A percentile compares a stretch with the other conserved stretches of the same genome.
phyloP scores from a whole-genome alignment of 352 stramenopile genomes.

The Globisporangium carolinianum region DNA sequence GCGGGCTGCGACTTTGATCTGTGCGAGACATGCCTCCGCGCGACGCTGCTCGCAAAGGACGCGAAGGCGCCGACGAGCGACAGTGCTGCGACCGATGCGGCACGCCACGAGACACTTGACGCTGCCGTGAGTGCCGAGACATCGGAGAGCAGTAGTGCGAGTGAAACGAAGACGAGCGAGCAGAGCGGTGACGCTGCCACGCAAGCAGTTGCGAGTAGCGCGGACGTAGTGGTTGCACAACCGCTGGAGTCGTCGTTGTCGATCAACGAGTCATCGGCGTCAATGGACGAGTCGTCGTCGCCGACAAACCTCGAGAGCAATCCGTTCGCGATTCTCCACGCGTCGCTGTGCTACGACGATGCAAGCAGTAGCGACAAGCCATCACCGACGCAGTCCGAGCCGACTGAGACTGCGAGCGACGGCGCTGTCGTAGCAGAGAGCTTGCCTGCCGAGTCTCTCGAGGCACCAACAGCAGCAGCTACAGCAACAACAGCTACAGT shows the following conservation, averaged over 20 bases:
- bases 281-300: not conserved
- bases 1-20: conserved; percentile 71
- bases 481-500: not conserved
- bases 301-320: conserved; percentile 15
- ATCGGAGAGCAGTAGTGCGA: not conserved
- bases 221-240: not conserved
- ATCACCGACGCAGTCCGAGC: not conserved
- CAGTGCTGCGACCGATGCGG: conserved; percentile 5
- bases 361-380: conserved; percentile 1
- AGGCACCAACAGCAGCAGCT: not conserved
- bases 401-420: not conserved
- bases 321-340: conserved; percentile 27
- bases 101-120: too few species aligned
- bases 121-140: not conserved
- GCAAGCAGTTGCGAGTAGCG: conserved; percentile 2
- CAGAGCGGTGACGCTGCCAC: conserved; percentile 1
- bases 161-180: not conserved
- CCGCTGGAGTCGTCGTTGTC: not conserved
- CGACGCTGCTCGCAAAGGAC: conserved; percentile 28
- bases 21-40: conserved; percentile 49
- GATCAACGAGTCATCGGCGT: not conserved
- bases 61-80: not conserved
- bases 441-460: too few species aligned
- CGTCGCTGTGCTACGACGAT: conserved; percentile 24
- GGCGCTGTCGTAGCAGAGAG: not conserved